Conservation (phyloP, 306 rosid genomes). For the Dalbergia cultrata region DNA sequence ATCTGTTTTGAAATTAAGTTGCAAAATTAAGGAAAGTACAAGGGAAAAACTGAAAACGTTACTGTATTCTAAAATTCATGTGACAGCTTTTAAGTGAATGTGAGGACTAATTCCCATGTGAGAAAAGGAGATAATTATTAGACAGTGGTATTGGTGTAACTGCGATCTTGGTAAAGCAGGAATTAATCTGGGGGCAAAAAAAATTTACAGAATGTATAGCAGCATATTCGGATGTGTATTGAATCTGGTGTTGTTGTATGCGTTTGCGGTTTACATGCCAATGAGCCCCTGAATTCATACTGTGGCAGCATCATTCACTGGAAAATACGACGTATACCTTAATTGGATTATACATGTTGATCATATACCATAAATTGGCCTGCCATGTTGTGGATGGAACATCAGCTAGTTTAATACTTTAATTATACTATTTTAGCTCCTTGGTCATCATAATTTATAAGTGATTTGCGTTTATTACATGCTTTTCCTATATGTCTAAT, state of each 20-base stretch:
- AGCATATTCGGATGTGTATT: neutral
- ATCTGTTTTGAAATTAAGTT: no score
- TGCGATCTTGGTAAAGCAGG: neutral
- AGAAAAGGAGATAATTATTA: neutral
- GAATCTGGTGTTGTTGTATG: neutral
- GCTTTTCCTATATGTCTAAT: neutral
- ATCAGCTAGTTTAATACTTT: neutral
- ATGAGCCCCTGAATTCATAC: neutral
- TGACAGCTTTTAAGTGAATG: no score
- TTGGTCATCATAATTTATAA: neutral
- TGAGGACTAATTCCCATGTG: neutral
- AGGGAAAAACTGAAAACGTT: no score
- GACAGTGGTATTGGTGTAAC: neutral
- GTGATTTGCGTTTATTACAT: neutral
- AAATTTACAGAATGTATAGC: neutral
- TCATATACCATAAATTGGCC: constrained; percentile 4
- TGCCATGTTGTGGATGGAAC: constrained; percentile 1
- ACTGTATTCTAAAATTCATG: no score
- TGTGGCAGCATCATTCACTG: neutral
- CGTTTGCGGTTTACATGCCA: neutral
- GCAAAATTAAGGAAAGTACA: no score
- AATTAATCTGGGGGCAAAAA: neutral
- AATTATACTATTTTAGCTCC: neutral
- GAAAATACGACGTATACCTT: constrained; percentile 16
- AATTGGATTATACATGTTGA: neutral